Percentiles rank a stretch among this genome's conserved stretches.
These are phyloP conservation scores for Penicillium steckii DNA, from an alignment of 495 filamentous ascomycete genomes.

Conservation along the genomic window DNA sequence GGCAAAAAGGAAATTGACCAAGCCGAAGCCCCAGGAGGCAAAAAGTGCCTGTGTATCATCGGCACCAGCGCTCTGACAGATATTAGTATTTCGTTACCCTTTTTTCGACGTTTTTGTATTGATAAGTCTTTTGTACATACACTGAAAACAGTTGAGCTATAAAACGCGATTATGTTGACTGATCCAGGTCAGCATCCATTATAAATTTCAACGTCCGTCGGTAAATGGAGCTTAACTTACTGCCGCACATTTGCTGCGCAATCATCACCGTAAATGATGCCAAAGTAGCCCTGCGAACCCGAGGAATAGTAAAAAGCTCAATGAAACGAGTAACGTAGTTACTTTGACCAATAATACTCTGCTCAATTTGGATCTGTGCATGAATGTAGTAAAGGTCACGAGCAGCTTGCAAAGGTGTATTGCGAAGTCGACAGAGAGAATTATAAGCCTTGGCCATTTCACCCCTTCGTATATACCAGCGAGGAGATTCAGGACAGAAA, in stretches of 20 bases:
- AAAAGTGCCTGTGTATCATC: constrained; percentile 58
- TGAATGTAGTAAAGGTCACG: constrained; percentile 68
- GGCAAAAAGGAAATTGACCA: constrained; percentile 81
- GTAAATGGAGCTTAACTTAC: constrained; percentile 20
- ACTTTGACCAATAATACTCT: constrained; percentile 40
- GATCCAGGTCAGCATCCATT: neutral
- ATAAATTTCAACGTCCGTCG: neutral
- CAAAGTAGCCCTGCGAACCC: constrained; percentile 63
- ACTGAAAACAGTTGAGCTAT: constrained; percentile 70
- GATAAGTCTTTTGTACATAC: neutral
- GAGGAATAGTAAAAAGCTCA: constrained; percentile 68
- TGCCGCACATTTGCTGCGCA: constrained; percentile 85
- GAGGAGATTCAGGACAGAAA: constrained; percentile 68
- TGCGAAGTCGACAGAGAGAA: constrained; percentile 61
- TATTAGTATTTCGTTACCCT: neutral
- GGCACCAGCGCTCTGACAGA: constrained; percentile 53
- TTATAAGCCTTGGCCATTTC: constrained; percentile 54
- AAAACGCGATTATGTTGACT: constrained; percentile 74
- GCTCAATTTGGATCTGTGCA: constrained; percentile 56
- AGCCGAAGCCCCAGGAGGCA: constrained; percentile 78
- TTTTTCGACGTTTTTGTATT: neutral
- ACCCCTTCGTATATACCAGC: constrained; percentile 65
- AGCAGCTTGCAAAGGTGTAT: constrained; percentile 58
- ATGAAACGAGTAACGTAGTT: constrained; percentile 58
- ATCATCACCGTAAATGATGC: constrained; percentile 69